These are phyloP conservation scores for Ophiostoma montium DNA, from an alignment of 2,329 filamentous ascomycete species.

Conservation along the genomic window DNA sequence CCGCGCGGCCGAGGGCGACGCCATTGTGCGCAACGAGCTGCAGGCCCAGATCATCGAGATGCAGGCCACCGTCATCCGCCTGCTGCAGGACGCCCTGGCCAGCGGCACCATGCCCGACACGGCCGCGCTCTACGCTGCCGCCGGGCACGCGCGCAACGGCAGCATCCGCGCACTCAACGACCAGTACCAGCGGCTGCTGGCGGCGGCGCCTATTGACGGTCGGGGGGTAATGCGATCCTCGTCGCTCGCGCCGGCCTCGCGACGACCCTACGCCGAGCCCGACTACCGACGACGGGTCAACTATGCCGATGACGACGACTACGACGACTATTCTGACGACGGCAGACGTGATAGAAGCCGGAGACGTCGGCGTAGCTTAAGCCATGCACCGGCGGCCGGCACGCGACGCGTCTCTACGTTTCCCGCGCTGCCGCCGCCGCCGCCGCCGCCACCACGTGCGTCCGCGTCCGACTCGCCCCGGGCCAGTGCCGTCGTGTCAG, in stretches of 20 bases:
- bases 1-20: slow-evolving; percentile 23
- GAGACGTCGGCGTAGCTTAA: neutral
- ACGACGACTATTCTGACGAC: neutral
- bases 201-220: neutral
- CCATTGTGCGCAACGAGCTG: slow-evolving; percentile 22
- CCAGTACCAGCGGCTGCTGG: slow-evolving; percentile 21
- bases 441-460: neutral
- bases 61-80: slow-evolving; percentile 23
- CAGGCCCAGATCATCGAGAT: slow-evolving; percentile 25
- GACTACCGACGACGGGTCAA: neutral
- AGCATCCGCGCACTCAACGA: slow-evolving; percentile 22
- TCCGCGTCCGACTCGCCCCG: neutral
- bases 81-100: slow-evolving; percentile 23
- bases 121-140: slow-evolving; percentile 20
- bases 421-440: neutral
- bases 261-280: neutral
- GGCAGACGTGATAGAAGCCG: no score
- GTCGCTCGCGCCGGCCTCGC: neutral
- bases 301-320: neutral
- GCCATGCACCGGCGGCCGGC: neutral
- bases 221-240: neutral
- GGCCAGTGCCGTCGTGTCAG: no score
- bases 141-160: slow-evolving; percentile 21
- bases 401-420: neutral
- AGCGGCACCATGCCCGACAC: slow-evolving; percentile 20